phyloP scores from a whole-genome alignment of 176 grass and related monocot genomes.

The Olyra latifolia region DNA sequence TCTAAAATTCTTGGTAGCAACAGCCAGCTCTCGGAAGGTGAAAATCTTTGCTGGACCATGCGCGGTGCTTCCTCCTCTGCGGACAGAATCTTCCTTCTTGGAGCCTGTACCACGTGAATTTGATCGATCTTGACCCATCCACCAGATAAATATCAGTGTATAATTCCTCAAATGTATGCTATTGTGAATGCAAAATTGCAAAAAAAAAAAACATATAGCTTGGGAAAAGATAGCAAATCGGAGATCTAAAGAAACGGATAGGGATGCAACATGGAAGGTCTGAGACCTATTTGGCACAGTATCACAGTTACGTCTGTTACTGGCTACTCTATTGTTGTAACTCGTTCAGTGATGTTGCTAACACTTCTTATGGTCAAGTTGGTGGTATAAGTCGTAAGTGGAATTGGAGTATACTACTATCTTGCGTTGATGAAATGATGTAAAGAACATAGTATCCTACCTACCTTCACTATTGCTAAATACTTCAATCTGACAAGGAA shows the following conservation, averaged over 20 bases:
- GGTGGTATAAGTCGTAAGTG: slow-evolving; percentile 36
- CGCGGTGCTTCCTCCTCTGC: slow-evolving; percentile 43
- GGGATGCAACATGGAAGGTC: slow-evolving; percentile 5
- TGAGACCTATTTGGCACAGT: slow-evolving; percentile 16
- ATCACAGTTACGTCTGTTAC: not conserved
- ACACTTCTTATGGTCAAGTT: slow-evolving; percentile 35
- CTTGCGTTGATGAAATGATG: slow-evolving; percentile 34
- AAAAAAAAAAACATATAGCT: slow-evolving; percentile 1
- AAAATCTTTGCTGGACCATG: slow-evolving; percentile 77
- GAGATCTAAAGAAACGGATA: not conserved
- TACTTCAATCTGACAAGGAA: not conserved
- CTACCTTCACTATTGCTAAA: slow-evolving; percentile 32
- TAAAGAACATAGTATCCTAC: not conserved
- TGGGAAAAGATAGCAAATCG: not conserved
- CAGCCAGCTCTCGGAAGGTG: slow-evolving; percentile 76
- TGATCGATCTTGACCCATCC: slow-evolving; percentile 34
- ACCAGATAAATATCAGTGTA: slow-evolving; percentile 18
- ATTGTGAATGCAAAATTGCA: slow-evolving; percentile 13
- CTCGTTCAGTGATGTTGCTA: not conserved
- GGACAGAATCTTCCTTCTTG: slow-evolving; percentile 60
- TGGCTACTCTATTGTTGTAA: slow-evolving; percentile 11
- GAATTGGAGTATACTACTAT: slow-evolving; percentile 44
- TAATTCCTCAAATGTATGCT: slow-evolving; percentile 4
- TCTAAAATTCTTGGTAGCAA: slow-evolving; percentile 79
- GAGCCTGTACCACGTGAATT: slow-evolving; percentile 42